A percentile compares a stretch with the other conserved stretches of the same genome.
phyloP scores from a whole-genome alignment of 148 eudicot species.

The Dysphania ambrosioides region DNA sequence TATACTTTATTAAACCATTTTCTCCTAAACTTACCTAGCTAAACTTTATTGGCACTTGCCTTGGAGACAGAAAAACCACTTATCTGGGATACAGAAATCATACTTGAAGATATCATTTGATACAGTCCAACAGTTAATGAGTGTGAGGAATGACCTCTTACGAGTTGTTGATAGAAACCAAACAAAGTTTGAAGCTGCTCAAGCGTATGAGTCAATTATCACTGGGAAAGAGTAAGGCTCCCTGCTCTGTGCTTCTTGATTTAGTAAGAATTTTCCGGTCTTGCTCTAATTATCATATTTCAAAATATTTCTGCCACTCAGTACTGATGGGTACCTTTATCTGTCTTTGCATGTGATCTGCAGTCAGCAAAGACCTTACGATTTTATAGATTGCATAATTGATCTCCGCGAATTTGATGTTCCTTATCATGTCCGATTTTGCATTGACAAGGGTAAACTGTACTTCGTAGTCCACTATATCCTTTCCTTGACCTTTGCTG shows the following conservation, averaged over 20 bases:
- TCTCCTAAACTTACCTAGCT: neutral
- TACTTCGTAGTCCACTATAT: neutral
- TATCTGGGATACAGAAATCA: conserved; percentile 76
- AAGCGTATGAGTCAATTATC: conserved; percentile 88
- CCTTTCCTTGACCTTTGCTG: neutral
- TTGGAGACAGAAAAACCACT: conserved; percentile 80
- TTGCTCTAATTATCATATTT: neutral
- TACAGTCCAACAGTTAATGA: conserved; percentile 90
- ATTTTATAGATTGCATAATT: conserved; percentile 81
- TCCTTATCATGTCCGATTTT: conserved; percentile 95
- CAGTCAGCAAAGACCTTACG: conserved; percentile 85
- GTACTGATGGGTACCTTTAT: neutral
- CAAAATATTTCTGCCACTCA: neutral
- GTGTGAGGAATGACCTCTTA: conserved; percentile 74
- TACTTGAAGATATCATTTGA: conserved; percentile 93
- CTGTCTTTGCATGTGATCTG: conserved; percentile 29
- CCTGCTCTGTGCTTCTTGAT: neutral
- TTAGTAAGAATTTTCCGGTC: neutral
- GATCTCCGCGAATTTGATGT: conserved; percentile 99
- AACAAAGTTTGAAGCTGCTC: conserved; percentile 73
- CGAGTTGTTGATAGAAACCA: conserved; percentile 86
- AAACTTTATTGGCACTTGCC: conserved; percentile 1
- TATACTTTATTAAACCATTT: neutral
- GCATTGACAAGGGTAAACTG: conserved; percentile 82
- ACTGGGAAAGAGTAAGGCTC: conserved; percentile 59